Conservation (phyloP, 2,329 filamentous ascomycete species). For the Mycogone perniciosa region DNA sequence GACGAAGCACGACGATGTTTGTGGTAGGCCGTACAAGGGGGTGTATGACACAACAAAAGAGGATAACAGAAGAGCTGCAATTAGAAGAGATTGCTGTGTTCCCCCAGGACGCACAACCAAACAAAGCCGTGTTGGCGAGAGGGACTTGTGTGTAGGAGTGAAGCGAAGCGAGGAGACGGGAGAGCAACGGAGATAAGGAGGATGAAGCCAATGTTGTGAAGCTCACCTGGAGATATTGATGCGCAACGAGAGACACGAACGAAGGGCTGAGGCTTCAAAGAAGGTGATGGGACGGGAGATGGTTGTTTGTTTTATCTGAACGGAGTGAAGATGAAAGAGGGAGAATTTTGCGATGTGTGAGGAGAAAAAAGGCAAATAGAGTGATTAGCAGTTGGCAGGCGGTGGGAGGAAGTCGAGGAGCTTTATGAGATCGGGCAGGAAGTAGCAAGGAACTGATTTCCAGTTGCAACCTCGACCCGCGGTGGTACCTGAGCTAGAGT, state of each 20-base stretch:
- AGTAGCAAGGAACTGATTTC: background rate
- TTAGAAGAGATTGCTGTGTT: slow-evolving; percentile 10
- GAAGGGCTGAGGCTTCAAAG: slow-evolving; percentile 13
- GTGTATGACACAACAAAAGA: slow-evolving; percentile 17
- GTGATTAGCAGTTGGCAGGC: background rate
- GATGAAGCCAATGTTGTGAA: slow-evolving; percentile 3
- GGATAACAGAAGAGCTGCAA: slow-evolving; percentile 15
- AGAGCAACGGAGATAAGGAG: slow-evolving; percentile 1
- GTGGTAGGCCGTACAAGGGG: slow-evolving; percentile 24
- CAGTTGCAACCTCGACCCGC: too few species aligned
- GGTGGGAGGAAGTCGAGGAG: background rate
- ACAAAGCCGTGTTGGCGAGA: slow-evolving; percentile 2
- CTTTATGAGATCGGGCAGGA: background rate
- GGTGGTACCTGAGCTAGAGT: too few species aligned
- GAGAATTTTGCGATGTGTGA: background rate
- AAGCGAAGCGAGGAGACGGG: background rate
- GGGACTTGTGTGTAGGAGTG: slow-evolving; percentile 2
- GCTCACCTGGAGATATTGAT: slow-evolving; percentile 18
- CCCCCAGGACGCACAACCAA: slow-evolving; percentile 6
- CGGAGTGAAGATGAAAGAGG: slow-evolving; percentile 4
- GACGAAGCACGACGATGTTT: slow-evolving; percentile 20
- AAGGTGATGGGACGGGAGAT: slow-evolving; percentile 5
- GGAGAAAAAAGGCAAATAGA: background rate
- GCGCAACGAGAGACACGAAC: slow-evolving; percentile 18
- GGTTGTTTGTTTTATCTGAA: slow-evolving; percentile 5